Conservation (phyloP, 352 stramenopile genomes). For the Peronospora tabacina region DNA sequence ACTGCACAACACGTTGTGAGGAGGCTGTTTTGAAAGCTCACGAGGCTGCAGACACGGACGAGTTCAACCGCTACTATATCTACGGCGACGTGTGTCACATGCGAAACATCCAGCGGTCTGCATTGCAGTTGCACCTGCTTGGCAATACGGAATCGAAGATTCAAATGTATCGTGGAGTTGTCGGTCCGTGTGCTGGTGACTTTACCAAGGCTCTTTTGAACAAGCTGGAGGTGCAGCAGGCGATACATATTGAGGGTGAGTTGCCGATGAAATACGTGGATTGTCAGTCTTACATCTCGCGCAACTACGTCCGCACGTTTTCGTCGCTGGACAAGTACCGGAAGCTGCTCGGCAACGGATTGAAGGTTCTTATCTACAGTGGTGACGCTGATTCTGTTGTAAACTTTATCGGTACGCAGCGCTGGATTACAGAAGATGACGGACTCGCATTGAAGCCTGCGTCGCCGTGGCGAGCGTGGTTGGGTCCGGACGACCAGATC, state of each 20-base stretch:
- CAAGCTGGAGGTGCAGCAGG: conserved; percentile 41
- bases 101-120: conserved; percentile 39
- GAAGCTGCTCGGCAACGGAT: conserved; percentile 37
- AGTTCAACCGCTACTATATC: conserved; percentile 68
- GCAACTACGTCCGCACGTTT: conserved; percentile 33
- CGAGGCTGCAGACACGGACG: conserved; percentile 28
- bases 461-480: conserved; percentile 45
- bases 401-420: conserved; percentile 81
- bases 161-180: conserved; percentile 40
- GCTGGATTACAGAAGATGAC: conserved; percentile 47
- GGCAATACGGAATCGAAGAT: conserved; percentile 23
- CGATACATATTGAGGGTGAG: conserved; percentile 44
- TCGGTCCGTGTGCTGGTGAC: conserved; percentile 47
- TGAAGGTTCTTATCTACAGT: conserved; percentile 59
- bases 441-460: conserved; percentile 38
- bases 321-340: conserved; percentile 60
- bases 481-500: conserved; percentile 61
- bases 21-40: conserved; percentile 38
- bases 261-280: conserved; percentile 42
- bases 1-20: conserved; percentile 39
- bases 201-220: conserved; percentile 51
- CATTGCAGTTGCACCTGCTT: conserved; percentile 32
- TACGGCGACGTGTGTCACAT: conserved; percentile 62
- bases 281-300: conserved; percentile 47
- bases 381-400: conserved; percentile 64